Conservation (phyloP, 169 alveolate species). For the Amoebophrya sp. region DNA sequence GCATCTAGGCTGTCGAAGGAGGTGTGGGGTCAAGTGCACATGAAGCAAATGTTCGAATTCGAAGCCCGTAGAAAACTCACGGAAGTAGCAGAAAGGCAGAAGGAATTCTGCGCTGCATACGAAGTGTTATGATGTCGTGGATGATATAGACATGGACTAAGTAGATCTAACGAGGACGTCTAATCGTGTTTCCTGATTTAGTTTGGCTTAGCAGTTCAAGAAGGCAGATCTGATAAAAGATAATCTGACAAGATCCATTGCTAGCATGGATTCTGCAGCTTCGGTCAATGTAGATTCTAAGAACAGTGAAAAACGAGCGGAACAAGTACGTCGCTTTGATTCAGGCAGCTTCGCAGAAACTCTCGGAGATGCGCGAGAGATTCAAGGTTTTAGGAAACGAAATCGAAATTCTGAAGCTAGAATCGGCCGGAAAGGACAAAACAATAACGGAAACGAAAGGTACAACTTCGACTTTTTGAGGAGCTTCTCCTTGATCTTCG, state of each 20-base stretch:
- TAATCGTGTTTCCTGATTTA: too few species aligned
- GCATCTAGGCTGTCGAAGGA: not conserved
- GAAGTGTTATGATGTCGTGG: too few species aligned
- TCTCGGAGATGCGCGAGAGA: constrained; percentile 75
- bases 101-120: constrained; percentile 52
- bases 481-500: constrained; percentile 57
- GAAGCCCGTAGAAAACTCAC: constrained; percentile 12
- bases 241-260: too few species aligned
- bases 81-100: not conserved
- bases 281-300: too few species aligned
- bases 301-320: constrained; percentile 74
- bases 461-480: too few species aligned
- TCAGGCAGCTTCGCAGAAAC: constrained; percentile 66
- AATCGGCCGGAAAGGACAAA: constrained; percentile 68
- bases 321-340: constrained; percentile 72
- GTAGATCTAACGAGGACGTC: too few species aligned
- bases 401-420: constrained; percentile 73
- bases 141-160: too few species aligned
- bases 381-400: constrained; percentile 71
- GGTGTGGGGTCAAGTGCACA: not conserved
- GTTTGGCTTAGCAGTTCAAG: too few species aligned
- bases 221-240: too few species aligned
- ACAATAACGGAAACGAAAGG: constrained; percentile 64
- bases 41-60: not conserved
- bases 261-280: too few species aligned